phyloP scores from a whole-genome alignment of 83 land plant species.

The Diphasiastrum complanatum region DNA sequence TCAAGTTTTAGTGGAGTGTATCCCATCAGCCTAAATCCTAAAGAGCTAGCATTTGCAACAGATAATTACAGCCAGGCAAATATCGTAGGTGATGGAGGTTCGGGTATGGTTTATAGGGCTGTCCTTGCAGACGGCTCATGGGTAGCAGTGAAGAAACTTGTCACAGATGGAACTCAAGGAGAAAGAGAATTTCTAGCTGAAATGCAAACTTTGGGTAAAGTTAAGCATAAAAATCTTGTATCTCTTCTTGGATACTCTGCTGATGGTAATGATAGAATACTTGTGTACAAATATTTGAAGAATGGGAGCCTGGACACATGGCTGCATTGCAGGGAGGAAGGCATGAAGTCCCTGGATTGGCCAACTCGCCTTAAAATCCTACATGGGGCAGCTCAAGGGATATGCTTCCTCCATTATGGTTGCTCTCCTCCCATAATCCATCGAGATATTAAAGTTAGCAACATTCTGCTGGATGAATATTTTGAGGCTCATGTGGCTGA shows the following conservation, averaged over 20 bases:
- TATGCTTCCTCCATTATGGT: background rate
- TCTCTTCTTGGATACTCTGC: background rate
- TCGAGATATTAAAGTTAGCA: too few relatives aligned
- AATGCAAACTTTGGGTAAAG: background rate
- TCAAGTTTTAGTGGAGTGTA: background rate
- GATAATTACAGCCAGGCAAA: conserved; percentile 1
- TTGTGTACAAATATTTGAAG: background rate
- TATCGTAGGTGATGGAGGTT: background rate
- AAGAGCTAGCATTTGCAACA: background rate
- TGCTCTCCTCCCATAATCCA: background rate
- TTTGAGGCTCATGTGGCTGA: too few relatives aligned
- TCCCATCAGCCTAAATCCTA: too few relatives aligned
- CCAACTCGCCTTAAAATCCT: background rate
- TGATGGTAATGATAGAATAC: conserved; percentile 1
- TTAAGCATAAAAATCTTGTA: background rate
- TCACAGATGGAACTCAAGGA: too few relatives aligned
- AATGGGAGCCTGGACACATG: too few relatives aligned
- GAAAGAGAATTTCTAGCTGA: background rate
- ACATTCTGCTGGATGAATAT: too few relatives aligned
- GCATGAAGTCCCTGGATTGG: too few relatives aligned
- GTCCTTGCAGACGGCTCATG: background rate
- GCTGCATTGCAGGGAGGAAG: conserved; percentile 2
- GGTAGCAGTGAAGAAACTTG: too few relatives aligned
- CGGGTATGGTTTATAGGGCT: background rate
- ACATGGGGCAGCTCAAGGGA: conserved; percentile 2